Evolutionary conservation across 176 grass and related monocot species (phyloP), one percentile per base, ranked within the genome.

Genomic region (Pontederia crassipes): DNA sequence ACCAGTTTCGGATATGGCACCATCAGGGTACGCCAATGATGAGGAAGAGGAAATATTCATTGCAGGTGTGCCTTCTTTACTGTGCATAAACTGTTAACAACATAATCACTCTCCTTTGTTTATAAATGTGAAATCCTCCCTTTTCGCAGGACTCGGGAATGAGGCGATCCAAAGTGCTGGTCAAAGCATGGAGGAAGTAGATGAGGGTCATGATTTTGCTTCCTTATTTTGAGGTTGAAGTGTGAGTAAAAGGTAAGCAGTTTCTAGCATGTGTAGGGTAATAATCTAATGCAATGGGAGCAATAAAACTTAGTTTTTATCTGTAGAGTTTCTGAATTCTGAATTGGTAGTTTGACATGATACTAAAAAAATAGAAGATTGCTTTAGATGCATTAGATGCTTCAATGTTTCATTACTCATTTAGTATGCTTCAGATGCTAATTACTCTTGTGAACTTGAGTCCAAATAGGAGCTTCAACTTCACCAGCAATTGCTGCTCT

Each of bases 21-120:
- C 55, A 62, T 52, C 70, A 11, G 76, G 52, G 48, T 81, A 77
- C 51, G 54, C 40, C 45, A 68, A 54, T 67, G 81, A 97, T 50
- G 89, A 85, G 67, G 87, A 88, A 72, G 72, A 80, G 2, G 92
- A 97, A 67, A 59, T 67, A 60, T 88, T 97, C 66, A 73, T 91
- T 79, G 79, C 78, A 70, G 87, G 92, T 97, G 76, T 58, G 53
- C 29, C 32, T 40, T 58, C 52, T 55, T 12, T 61, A 73, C 17
- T 74, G 59, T 9, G 54, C 10, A 65, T 17, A 10, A 17, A 16
- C 13, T 66, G 24, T 74, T 62, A 45, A 49, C 56, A 55, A 54
- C 20, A 49, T 13, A 48, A 28, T 40, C 32, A 40, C 32, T 40
- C 14, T 59, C 10, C 20, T 17, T 49, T 17, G 5, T 57, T 11